Conservation (phyloP, 495 filamentous ascomycete genomes). For the Hypoxylon crocopeplum region DNA sequence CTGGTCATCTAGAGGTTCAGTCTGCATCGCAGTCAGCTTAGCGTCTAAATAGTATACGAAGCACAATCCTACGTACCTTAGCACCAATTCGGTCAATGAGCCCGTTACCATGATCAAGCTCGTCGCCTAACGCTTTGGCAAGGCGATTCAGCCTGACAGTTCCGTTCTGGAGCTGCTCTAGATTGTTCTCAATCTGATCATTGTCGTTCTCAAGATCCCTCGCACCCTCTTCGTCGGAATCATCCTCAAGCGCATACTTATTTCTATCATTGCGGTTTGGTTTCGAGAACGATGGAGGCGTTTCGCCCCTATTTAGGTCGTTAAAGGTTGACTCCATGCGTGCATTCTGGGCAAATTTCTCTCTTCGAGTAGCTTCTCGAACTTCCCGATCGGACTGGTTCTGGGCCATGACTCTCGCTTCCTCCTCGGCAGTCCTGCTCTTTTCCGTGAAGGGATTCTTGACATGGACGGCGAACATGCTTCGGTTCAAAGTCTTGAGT, state of each 20-base stretch:
- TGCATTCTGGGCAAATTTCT: constrained; percentile 67
- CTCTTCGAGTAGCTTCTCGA: constrained; percentile 70
- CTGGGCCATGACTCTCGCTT: constrained; percentile 66
- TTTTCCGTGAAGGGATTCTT: constrained; percentile 73
- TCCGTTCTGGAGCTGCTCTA: no score
- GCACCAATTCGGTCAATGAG: constrained; percentile 73
- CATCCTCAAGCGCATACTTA: constrained; percentile 42
- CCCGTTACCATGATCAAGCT: constrained; percentile 77
- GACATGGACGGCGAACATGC: constrained; percentile 83
- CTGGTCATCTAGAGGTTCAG: no score
- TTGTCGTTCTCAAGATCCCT: no score
- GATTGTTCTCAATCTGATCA: constrained; percentile 71
- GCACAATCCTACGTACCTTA: constrained; percentile 61
- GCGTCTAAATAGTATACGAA: not conserved
- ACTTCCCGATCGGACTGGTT: constrained; percentile 70
- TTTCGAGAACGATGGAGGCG: no score
- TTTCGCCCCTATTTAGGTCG: no score
- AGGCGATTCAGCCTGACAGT: constrained; percentile 72
- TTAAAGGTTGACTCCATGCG: constrained; percentile 35
- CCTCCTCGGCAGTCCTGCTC: constrained; percentile 62
- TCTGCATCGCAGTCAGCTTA: constrained; percentile 38
- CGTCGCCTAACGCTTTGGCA: constrained; percentile 72
- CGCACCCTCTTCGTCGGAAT: constrained; percentile 30
- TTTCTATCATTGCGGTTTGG: constrained; percentile 16
- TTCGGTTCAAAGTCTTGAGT: constrained; percentile 73